phyloP scores from a whole-genome alignment of 352 stramenopile genomes.

The Globisporangium abappressorium region DNA sequence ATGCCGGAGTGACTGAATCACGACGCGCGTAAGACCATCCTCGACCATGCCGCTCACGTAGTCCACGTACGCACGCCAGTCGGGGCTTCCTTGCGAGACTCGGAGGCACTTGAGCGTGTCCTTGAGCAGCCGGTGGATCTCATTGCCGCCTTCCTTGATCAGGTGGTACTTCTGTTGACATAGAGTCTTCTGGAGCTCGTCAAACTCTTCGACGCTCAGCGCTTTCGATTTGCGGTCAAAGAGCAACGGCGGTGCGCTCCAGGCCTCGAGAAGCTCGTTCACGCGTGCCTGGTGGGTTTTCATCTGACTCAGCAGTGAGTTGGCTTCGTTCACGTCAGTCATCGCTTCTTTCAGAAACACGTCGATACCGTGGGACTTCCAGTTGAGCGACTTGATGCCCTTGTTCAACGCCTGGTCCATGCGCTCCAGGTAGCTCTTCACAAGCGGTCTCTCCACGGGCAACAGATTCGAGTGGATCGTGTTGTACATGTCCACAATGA shows the following conservation, averaged over 20 bases:
- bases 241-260: constrained; percentile 69
- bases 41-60: constrained; percentile 91
- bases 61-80: constrained; percentile 92
- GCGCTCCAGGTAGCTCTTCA: constrained; percentile 86
- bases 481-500: constrained; percentile 95
- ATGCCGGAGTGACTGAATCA: constrained; percentile 63
- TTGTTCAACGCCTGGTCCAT: constrained; percentile 90
- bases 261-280: constrained; percentile 71
- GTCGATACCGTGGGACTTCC: constrained; percentile 92
- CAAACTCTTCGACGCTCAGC: constrained; percentile 78
- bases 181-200: constrained; percentile 70
- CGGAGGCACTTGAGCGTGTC: constrained; percentile 89
- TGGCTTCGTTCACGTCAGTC: constrained; percentile 87
- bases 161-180: constrained; percentile 81
- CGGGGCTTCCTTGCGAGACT: constrained; percentile 86
- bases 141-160: constrained; percentile 88
- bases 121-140: constrained; percentile 87
- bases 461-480: constrained; percentile 84
- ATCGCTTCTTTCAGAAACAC: constrained; percentile 90
- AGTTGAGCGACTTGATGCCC: constrained; percentile 90
- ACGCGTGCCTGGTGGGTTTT: constrained; percentile 87
- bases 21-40: constrained; percentile 69
- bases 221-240: constrained; percentile 88
- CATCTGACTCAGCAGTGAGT: constrained; percentile 80
- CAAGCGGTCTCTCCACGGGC: constrained; percentile 86